Percentiles rank a stretch among this genome's conserved stretches.
Evolutionary conservation across 208 protist species (phyloP).

Genomic region (Trichomonas gallinae): DNA sequence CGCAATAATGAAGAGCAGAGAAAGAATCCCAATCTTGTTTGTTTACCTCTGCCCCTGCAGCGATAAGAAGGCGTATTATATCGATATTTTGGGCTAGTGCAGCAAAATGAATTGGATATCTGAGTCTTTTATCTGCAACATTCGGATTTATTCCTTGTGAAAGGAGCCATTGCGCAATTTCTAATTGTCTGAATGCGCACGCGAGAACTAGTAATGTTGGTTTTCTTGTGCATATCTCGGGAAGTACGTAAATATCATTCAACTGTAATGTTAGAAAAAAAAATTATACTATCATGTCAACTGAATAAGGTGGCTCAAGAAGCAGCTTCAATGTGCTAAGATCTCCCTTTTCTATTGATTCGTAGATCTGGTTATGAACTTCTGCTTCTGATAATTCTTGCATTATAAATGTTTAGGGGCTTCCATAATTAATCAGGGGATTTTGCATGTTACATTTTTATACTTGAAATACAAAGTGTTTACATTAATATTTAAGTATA

Average conservation of each 20-base stretch:
- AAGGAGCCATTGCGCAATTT: background rate
- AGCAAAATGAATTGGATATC: constrained; percentile 9
- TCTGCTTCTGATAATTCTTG: background rate
- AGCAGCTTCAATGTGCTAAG: background rate
- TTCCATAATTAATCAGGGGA: no score
- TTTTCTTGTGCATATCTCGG: background rate
- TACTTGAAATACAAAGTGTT: no score
- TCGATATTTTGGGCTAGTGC: background rate
- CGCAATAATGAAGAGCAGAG: background rate
- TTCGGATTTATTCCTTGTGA: background rate
- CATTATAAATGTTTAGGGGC: background rate
- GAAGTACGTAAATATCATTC: background rate
- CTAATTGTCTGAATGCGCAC: background rate
- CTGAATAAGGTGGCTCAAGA: background rate
- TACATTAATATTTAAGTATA: no score
- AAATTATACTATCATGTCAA: constrained; percentile 1
- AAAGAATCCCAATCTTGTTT: constrained; percentile 16
- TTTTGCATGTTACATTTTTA: no score
- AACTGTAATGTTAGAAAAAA: background rate
- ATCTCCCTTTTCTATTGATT: background rate
- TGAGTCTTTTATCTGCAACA: background rate
- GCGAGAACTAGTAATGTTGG: background rate
- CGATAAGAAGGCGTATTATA: background rate
- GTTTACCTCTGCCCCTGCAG: background rate
- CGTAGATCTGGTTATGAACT: background rate